Evolutionary conservation across 2,329 filamentous ascomycete genomes (phyloP).

Genomic region (Cadophora sp.): DNA sequence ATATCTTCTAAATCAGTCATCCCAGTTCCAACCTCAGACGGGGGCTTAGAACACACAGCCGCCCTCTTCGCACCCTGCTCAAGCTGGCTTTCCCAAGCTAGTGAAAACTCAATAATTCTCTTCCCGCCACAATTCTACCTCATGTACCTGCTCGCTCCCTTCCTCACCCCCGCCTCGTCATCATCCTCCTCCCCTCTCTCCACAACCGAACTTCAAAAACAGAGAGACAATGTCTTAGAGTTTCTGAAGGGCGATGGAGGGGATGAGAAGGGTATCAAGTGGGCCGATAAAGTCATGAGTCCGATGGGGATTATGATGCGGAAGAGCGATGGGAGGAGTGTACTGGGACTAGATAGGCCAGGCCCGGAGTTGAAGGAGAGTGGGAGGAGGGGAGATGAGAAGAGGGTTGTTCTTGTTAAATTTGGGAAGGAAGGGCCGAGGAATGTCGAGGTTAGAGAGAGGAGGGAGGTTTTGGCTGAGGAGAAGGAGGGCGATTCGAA

Average conservation of each 20-base stretch:
- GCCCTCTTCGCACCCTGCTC: slow-evolving; percentile 76
- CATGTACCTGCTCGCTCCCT: slow-evolving; percentile 62
- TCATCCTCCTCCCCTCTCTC: slow-evolving; percentile 39
- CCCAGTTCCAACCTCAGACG: slow-evolving; percentile 71
- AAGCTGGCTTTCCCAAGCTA: slow-evolving; percentile 72
- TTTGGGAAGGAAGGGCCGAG: slow-evolving; percentile 59
- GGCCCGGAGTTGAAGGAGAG: slow-evolving; percentile 59
- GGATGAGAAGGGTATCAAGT: slow-evolving; percentile 51
- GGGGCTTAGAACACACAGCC: slow-evolving; percentile 70
- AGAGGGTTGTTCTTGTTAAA: slow-evolving; percentile 63
- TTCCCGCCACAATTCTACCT: slow-evolving; percentile 91
- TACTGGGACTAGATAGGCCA: slow-evolving; percentile 64
- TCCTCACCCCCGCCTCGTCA: slow-evolving; percentile 49
- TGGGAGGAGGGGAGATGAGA: slow-evolving; percentile 60
- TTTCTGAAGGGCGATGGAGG: slow-evolving; percentile 57
- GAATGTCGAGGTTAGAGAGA: slow-evolving; percentile 58
- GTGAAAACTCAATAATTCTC: slow-evolving; percentile 73
- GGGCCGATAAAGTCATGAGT: slow-evolving; percentile 68
- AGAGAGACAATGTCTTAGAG: slow-evolving; percentile 59
- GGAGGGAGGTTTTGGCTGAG: slow-evolving; percentile 57
- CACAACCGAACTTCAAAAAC: slow-evolving; percentile 49
- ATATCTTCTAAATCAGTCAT: slow-evolving; percentile 42
- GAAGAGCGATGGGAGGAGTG: slow-evolving; percentile 57
- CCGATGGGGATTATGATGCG: slow-evolving; percentile 56
- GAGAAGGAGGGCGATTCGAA: slow-evolving; percentile 48